Evolutionary conservation across 768 basidiomycete genomes (phyloP).

Genomic region (Lactarius akahatsu): DNA sequence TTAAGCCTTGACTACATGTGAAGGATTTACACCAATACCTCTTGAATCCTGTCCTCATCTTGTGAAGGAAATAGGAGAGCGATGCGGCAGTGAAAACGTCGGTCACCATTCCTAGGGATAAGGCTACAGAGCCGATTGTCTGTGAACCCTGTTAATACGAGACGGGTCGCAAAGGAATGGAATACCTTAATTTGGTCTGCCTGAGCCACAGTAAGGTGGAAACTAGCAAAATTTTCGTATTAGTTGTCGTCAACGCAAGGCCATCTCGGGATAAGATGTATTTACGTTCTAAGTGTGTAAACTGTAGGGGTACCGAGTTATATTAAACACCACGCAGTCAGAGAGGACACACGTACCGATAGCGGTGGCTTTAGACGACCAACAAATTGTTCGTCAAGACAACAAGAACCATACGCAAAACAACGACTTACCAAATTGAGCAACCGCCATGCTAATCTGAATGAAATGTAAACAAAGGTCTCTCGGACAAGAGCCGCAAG

Average conservation of each 20-base stretch:
- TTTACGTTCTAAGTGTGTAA: slow-evolving; percentile 48
- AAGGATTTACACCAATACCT: slow-evolving; percentile 35
- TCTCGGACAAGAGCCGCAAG: not conserved
- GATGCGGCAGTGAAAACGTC: slow-evolving; percentile 53
- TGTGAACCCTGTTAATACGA: slow-evolving; percentile 30
- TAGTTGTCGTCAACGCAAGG: slow-evolving; percentile 3
- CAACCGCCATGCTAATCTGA: slow-evolving; percentile 25
- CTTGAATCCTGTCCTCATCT: slow-evolving; percentile 49
- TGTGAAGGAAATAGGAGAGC: slow-evolving; percentile 55
- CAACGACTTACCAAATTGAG: slow-evolving; percentile 26
- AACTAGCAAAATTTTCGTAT: slow-evolving; percentile 33
- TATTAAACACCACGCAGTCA: not conserved
- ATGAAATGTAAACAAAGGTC: slow-evolving; percentile 5
- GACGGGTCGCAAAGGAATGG: slow-evolving; percentile 8
- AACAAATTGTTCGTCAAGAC: not conserved
- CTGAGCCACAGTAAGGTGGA: slow-evolving; percentile 42
- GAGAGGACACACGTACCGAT: slow-evolving; percentile 7
- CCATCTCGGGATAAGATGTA: not conserved
- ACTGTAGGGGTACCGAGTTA: slow-evolving; percentile 31
- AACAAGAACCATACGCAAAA: not conserved
- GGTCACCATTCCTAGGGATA: slow-evolving; percentile 49
- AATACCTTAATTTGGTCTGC: slow-evolving; percentile 48
- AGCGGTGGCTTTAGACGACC: slow-evolving; percentile 5
- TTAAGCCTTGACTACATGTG: not conserved
- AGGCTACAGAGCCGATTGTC: slow-evolving; percentile 48